These are phyloP conservation scores for Cercospora sp. DNA, from an alignment of 2,329 filamentous ascomycete genomes.

Conservation along the genomic window DNA sequence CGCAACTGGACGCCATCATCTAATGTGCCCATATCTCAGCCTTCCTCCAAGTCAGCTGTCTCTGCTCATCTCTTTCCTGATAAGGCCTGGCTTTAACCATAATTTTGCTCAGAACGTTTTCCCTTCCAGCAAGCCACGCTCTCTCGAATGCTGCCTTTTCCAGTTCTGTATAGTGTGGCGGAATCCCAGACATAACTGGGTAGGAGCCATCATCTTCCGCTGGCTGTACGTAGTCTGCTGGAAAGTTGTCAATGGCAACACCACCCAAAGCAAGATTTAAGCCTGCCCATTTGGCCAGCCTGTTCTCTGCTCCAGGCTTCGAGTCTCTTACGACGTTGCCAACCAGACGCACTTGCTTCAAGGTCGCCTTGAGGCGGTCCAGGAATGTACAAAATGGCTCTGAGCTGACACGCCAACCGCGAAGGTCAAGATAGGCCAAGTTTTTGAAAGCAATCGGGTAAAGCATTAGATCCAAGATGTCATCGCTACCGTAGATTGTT, in stretches of 20 bases:
- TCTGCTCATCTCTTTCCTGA: not conserved
- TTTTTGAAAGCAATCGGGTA: not conserved
- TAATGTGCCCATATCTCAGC: not conserved
- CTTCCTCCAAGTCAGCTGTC: not conserved
- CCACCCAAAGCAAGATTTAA: not conserved
- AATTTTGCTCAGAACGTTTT: not conserved
- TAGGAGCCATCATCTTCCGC: not conserved
- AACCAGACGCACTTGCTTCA: not conserved
- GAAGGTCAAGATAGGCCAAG: constrained; percentile 1
- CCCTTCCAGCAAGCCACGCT: not conserved
- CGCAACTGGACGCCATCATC: too few relatives aligned
- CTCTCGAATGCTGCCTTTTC: too few relatives aligned
- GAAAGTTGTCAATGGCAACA: not conserved
- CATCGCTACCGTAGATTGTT: too few relatives aligned
- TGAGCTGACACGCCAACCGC: not conserved
- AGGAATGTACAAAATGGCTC: not conserved
- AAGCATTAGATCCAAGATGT: not conserved
- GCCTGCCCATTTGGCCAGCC: not conserved
- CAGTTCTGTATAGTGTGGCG: too few relatives aligned
- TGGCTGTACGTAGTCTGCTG: not conserved
- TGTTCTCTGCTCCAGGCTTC: not conserved
- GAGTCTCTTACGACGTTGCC: not conserved
- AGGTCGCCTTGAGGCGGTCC: not conserved
- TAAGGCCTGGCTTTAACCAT: not conserved
- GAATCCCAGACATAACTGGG: not conserved